Percentiles rank a stretch among this genome's conserved stretches.
Evolutionary conservation across 2,329 filamentous ascomycete species (phyloP).

Genomic region (Clonostachys rosea): DNA sequence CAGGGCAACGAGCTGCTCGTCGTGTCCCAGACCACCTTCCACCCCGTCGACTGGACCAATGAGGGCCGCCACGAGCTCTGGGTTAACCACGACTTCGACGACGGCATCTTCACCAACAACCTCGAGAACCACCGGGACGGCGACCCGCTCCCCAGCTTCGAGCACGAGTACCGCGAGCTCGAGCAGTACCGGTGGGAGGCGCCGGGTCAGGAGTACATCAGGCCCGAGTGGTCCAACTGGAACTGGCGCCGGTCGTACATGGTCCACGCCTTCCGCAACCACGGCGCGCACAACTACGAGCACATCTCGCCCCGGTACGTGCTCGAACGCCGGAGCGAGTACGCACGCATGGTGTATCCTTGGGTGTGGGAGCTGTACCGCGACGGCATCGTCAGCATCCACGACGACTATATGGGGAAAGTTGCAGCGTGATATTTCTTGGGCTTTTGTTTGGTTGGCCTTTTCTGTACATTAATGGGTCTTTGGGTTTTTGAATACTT

Average conservation of each 20-base stretch:
- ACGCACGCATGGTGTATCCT: slow-evolving; percentile 11
- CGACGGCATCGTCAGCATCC: background rate
- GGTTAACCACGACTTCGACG: slow-evolving; percentile 5
- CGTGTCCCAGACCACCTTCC: slow-evolving; percentile 13
- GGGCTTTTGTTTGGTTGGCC: too few relatives aligned
- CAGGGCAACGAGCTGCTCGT: slow-evolving; percentile 14
- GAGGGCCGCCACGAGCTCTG: slow-evolving; percentile 6
- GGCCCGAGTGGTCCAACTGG: too few relatives aligned
- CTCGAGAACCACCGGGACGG: slow-evolving; percentile 1
- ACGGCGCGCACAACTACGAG: slow-evolving; percentile 4
- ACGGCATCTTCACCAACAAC: slow-evolving; percentile 6
- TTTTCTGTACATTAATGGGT: too few relatives aligned
- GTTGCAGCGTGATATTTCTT: too few relatives aligned
- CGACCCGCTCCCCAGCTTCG: slow-evolving; percentile 1
- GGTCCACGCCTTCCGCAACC: slow-evolving; percentile 12
- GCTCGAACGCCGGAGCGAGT: slow-evolving; percentile 13
- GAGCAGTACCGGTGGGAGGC: slow-evolving; percentile 6
- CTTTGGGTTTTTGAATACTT: too few relatives aligned
- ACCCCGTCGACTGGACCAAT: slow-evolving; percentile 10
- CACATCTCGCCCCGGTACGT: slow-evolving; percentile 13
- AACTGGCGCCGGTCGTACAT: too few relatives aligned
- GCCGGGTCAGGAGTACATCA: slow-evolving; percentile 5
- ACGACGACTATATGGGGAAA: too few relatives aligned
- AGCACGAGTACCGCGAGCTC: slow-evolving; percentile 2
- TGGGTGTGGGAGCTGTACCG: slow-evolving; percentile 10